Conservation (phyloP, 1,284 basidiomycete genomes). For the Marasmius fiardii region DNA sequence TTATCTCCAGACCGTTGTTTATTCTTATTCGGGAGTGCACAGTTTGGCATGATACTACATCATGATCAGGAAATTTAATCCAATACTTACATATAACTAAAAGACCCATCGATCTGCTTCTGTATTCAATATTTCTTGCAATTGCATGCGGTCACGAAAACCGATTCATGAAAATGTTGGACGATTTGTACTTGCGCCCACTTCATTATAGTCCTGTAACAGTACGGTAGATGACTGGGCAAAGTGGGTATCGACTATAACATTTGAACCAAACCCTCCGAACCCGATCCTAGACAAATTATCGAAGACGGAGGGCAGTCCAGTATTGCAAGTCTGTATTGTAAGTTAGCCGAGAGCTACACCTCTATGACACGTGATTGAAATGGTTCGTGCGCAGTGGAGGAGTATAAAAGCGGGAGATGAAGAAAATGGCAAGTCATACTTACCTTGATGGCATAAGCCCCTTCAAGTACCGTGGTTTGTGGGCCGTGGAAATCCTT, state of each 20-base stretch:
- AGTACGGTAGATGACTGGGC: no score
- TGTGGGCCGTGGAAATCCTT: slow-evolving; percentile 40
- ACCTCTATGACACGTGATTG: background rate
- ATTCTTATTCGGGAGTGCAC: slow-evolving; percentile 3
- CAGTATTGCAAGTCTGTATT: background rate
- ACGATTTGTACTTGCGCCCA: no score
- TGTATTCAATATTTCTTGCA: no score
- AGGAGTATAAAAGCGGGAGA: background rate
- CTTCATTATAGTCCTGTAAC: no score
- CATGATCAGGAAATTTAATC: no score
- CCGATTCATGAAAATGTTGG: no score
- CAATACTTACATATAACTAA: no score
- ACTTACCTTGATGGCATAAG: slow-evolving; percentile 6
- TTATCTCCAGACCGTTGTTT: background rate
- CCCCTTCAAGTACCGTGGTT: slow-evolving; percentile 2
- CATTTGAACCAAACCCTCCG: no score
- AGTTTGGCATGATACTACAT: background rate
- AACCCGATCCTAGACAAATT: background rate
- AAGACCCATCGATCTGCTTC: no score
- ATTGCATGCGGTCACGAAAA: no score
- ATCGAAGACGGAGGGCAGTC: background rate
- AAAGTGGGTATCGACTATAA: no score
- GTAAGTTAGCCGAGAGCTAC: background rate
- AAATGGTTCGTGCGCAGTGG: slow-evolving; percentile 1
- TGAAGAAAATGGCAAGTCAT: background rate